Evolutionary conservation across 2,329 filamentous ascomycete species (phyloP).

Genomic region (Sporothrix mexicana): DNA sequence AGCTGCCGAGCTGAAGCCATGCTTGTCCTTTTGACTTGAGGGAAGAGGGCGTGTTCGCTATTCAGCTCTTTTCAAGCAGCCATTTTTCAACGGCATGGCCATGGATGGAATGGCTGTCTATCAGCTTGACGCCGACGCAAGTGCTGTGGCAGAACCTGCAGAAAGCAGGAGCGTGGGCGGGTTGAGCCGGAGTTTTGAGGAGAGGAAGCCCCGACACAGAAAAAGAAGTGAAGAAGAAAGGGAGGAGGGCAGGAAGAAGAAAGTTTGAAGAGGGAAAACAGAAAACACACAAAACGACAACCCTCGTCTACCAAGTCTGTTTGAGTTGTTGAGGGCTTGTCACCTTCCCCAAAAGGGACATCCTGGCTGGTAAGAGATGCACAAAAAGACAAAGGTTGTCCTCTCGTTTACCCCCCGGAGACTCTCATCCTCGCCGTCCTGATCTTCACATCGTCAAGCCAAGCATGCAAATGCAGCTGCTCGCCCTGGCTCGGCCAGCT

Average conservation of each 20-base stretch:
- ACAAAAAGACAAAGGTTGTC: background rate
- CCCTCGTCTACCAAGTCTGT: slow-evolving; percentile 10
- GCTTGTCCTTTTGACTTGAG: background rate
- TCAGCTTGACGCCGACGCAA: background rate
- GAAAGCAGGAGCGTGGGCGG: background rate
- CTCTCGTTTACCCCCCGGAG: background rate
- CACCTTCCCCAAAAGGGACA: background rate
- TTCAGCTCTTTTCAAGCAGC: background rate
- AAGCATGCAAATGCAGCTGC: slow-evolving; percentile 14
- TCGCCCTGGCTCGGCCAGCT: slow-evolving; percentile 1
- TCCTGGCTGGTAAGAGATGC: background rate
- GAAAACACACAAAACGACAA: slow-evolving; percentile 4
- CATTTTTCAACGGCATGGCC: background rate
- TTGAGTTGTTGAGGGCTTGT: background rate
- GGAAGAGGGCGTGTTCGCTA: background rate
- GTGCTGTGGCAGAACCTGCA: background rate
- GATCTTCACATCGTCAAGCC: background rate
- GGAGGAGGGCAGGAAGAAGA: background rate
- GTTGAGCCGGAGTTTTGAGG: background rate
- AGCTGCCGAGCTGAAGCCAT: background rate
- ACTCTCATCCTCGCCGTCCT: background rate
- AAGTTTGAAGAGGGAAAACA: background rate
- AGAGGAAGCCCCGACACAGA: too few species aligned
- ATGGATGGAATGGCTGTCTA: background rate
- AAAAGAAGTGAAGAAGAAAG: background rate